phyloP scores from a whole-genome alignment of 495 filamentous ascomycete genomes.

The Penicillium dipodomyicola region DNA sequence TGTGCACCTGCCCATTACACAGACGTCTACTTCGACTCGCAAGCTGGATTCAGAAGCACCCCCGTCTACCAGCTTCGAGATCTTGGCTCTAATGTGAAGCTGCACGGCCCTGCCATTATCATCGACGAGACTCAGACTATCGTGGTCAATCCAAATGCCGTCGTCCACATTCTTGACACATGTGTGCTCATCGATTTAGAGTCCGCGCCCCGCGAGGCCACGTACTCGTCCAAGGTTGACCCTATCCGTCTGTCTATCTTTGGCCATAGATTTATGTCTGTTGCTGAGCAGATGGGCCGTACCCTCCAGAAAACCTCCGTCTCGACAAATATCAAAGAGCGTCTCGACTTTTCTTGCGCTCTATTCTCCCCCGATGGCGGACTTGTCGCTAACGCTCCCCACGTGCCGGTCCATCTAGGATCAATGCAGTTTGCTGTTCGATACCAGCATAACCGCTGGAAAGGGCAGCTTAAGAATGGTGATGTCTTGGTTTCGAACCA shows the following conservation, averaged over 20 bases:
- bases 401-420: conserved; percentile 83
- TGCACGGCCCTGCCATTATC: conserved; percentile 89
- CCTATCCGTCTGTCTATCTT: conserved; percentile 59
- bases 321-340: conserved; percentile 89
- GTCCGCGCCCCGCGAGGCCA: too few species aligned
- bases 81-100: conserved; percentile 39
- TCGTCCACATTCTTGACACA: too few species aligned
- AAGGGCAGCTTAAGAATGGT: conserved; percentile 78
- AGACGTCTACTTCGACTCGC: too few species aligned
- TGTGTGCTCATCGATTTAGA: too few species aligned
- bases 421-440: conserved; percentile 95
- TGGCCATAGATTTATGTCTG: conserved; percentile 89
- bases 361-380: conserved; percentile 78
- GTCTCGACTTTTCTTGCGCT: conserved; percentile 87
- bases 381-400: conserved; percentile 77
- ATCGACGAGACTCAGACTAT: conserved; percentile 95
- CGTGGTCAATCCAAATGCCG: conserved; percentile 49
- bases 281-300: conserved; percentile 91
- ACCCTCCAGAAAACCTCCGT: conserved; percentile 89
- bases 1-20: too few species aligned
- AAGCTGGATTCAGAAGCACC: too few species aligned
- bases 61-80: too few species aligned
- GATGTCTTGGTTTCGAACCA: conserved; percentile 97
- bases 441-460: conserved; percentile 93
- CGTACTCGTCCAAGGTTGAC: too few species aligned